phyloP scores from a whole-genome alignment of 2,329 filamentous ascomycete species.

The Bretziella fagacearum region DNA sequence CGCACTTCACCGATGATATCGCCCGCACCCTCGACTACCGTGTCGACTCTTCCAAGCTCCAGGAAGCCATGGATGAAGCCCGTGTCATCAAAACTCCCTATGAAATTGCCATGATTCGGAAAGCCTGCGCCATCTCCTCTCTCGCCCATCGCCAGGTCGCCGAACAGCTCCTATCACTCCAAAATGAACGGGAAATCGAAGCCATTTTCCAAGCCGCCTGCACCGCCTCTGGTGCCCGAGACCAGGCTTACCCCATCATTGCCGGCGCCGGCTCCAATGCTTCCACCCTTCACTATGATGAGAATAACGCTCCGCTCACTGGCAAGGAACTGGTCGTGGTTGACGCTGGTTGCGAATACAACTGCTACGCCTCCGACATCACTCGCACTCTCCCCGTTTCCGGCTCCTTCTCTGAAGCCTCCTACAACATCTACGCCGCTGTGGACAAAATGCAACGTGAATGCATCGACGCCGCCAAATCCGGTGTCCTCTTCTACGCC shows the following conservation, averaged over 20 bases:
- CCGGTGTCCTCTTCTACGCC: conserved; percentile 52
- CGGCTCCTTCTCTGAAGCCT: conserved; percentile 50
- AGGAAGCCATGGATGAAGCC: conserved; percentile 58
- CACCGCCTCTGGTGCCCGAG: conserved; percentile 52
- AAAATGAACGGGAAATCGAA: conserved; percentile 70
- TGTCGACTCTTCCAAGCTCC: conserved; percentile 37
- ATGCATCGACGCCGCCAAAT: conserved; percentile 51
- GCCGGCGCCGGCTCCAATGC: conserved; percentile 71
- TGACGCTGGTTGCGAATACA: conserved; percentile 75
- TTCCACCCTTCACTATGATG: conserved; percentile 70
- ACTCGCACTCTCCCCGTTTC: conserved; percentile 73
- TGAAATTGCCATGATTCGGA: conserved; percentile 65
- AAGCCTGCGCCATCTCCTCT: conserved; percentile 65
- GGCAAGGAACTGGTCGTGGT: conserved; percentile 61
- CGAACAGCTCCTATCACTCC: conserved; percentile 40
- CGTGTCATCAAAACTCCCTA: conserved; percentile 74
- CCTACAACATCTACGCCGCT: conserved; percentile 55
- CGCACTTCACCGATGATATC: conserved; percentile 24
- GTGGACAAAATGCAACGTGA: conserved; percentile 67
- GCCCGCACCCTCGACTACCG: conserved; percentile 19
- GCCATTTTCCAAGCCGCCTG: conserved; percentile 60
- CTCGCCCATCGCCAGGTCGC: conserved; percentile 61
- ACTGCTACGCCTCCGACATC: conserved; percentile 76
- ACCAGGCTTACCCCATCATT: conserved; percentile 79
- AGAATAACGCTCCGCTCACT: conserved; percentile 56